Conservation (phyloP, 352 stramenopile species). For the Globisporangium nunn region DNA sequence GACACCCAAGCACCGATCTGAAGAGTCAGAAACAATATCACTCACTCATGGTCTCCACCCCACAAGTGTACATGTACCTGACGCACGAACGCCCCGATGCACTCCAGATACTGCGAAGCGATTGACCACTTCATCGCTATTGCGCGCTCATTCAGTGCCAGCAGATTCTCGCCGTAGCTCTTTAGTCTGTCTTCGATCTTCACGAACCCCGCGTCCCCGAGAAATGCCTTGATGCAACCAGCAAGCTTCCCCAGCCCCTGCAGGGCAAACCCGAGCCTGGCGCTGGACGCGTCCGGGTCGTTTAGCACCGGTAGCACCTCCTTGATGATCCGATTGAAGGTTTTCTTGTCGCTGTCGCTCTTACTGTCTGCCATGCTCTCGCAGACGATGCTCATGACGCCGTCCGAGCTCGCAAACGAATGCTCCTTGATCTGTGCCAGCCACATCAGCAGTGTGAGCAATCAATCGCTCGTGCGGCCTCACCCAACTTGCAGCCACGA, state of each 20-base stretch:
- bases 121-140: slow-evolving; percentile 53
- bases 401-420: slow-evolving; percentile 38
- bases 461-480: neutral
- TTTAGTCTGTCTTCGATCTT: slow-evolving; percentile 71
- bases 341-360: slow-evolving; percentile 51
- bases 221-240: slow-evolving; percentile 35
- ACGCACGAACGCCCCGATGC: slow-evolving; percentile 41
- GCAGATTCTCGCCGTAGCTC: slow-evolving; percentile 59
- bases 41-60: neutral
- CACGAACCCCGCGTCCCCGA: slow-evolving; percentile 34
- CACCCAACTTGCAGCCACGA: neutral
- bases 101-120: slow-evolving; percentile 50
- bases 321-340: slow-evolving; percentile 66
- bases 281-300: slow-evolving; percentile 27
- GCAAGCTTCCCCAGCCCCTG: slow-evolving; percentile 44
- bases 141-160: slow-evolving; percentile 42
- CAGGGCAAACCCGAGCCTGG: slow-evolving; percentile 44
- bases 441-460: neutral
- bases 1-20: neutral
- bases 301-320: slow-evolving; percentile 56
- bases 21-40: neutral
- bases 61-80: slow-evolving; percentile 24
- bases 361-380: slow-evolving; percentile 28
- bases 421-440: slow-evolving; percentile 61
- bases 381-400: slow-evolving; percentile 36